These are phyloP conservation scores for Neurospora sp. DNA, from an alignment of 495 filamentous ascomycete genomes.

Conservation along the genomic window DNA sequence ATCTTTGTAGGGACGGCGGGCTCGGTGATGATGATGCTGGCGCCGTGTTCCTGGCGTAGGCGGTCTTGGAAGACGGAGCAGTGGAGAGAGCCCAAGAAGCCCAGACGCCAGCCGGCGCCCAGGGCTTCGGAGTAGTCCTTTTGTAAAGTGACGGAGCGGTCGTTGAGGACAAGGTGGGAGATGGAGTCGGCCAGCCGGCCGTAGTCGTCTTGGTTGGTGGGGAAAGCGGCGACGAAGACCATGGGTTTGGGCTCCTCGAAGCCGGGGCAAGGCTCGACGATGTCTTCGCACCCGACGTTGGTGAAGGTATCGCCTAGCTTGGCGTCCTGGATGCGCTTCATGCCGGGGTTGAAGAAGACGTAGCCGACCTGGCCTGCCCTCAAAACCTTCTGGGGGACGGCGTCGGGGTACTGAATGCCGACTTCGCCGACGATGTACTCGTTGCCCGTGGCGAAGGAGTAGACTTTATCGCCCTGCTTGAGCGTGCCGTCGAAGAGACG, in stretches of 20 bases:
- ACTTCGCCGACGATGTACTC: conserved; percentile 93
- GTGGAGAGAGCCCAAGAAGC: conserved; percentile 92
- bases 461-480: conserved; percentile 68
- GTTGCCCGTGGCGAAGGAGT: conserved; percentile 74
- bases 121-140: conserved; percentile 91
- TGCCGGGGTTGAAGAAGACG: conserved; percentile 92
- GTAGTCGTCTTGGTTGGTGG: conserved; percentile 80
- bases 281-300: conserved; percentile 64
- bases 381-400: conserved; percentile 67
- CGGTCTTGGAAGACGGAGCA: conserved; percentile 98
- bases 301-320: conserved; percentile 95
- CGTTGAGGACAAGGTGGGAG: conserved; percentile 85
- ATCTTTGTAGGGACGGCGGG: conserved; percentile 89
- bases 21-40: conserved; percentile 92
- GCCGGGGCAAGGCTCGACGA: conserved; percentile 72
- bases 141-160: conserved; percentile 84
- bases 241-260: conserved; percentile 98
- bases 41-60: conserved; percentile 88
- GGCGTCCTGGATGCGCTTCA: conserved; percentile 91
- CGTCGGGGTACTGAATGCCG: conserved; percentile 90
- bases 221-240: conserved; percentile 97
- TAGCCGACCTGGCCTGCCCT: conserved; percentile 94
- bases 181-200: conserved; percentile 87
- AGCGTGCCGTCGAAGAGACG: conserved; percentile 84
- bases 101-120: conserved; percentile 86